phyloP scores from a whole-genome alignment of 306 rosid species.

The Begonia loranthoides region DNA sequence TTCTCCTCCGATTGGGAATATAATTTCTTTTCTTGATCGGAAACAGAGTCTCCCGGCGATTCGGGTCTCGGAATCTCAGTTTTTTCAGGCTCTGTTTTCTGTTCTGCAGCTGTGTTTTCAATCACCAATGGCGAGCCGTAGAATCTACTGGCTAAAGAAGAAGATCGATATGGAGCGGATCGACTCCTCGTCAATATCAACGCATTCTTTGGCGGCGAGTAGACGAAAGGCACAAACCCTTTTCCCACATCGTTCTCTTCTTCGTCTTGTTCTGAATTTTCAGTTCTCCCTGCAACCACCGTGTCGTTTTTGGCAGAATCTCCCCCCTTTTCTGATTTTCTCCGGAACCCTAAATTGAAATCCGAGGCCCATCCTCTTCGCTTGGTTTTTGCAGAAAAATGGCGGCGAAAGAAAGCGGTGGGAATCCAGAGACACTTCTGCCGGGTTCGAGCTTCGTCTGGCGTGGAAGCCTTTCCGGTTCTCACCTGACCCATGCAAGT shows the following conservation, averaged over 20 bases:
- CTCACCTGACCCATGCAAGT: constrained; percentile 95
- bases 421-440: constrained; percentile 34
- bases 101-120: constrained; percentile 23
- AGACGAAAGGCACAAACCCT: constrained; percentile 13
- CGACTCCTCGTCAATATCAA: constrained; percentile 59
- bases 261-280: constrained; percentile 18
- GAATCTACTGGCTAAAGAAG: constrained; percentile 61
- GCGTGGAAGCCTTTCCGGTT: constrained; percentile 40
- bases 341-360: constrained; percentile 17
- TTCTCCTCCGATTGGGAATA: constrained; percentile 17
- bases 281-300: constrained; percentile 8
- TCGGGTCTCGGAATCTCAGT: constrained; percentile 15
- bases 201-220: constrained; percentile 59
- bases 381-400: constrained; percentile 14
- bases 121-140: constrained; percentile 46
- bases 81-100: constrained; percentile 2
- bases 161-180: constrained; percentile 82
- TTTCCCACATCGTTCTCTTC: constrained; percentile 3
- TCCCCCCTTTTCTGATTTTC: constrained; percentile 15
- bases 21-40: constrained; percentile 15
- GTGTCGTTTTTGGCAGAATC: constrained; percentile 16
- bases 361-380: constrained; percentile 38
- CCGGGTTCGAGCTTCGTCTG: constrained; percentile 1
- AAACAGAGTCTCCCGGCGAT: constrained; percentile 21
- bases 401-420: constrained; percentile 25